Base-by-base conservation (phyloP, 1,139 yeast species). In the Ogataea hybrid region DNA sequence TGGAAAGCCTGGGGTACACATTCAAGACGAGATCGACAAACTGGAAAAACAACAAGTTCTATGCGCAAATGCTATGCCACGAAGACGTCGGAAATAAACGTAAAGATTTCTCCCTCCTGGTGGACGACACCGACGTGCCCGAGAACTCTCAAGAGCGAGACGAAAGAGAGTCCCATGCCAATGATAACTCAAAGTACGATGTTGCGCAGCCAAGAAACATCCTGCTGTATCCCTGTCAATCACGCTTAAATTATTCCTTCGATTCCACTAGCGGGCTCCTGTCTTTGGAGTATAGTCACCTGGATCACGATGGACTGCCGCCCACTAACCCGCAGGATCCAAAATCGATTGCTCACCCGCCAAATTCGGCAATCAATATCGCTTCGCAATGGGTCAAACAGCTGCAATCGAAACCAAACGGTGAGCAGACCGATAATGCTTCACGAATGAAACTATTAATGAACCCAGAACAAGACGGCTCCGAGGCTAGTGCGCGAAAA, bases 1-100 rank as follows among this genome's bases (percentile, higher is more conserved):
- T 59, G 7, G 12, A 32, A 4, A 25, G 30, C 4, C 34, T 36
- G 7, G 58, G 54, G 1, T 47, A 46, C 21, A 35, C 41, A 1
- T 61, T 61, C 41, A 51, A 47, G 23, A 54, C 54, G 6, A 44
- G 63, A 16, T 57, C 61, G 1, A 54, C 62, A 10, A 57, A 58
- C 28, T 57, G 63, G 61, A 59, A 56, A 39, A 50, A 45, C 23
- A 50, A 52, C 5, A 57, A 53, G 38, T 59, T 53, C 35, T 62
- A 62, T 39, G 43, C 53, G 1, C 59, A 56, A 32, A 57, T 54
- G 51, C 44, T 43, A 11, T 61, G 65, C 34, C 44, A 41, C 8
- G 48, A 51, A 28, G 65, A 58, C 37, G 47, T 51, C 6, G 49
- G 47, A 4, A 50, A 51, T 31, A 44, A 48, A 35, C 51, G 52